A percentile compares a stretch with the other conserved stretches of the same genome.
Conservation (phyloP, 805 yeast species). For the Kazachstania viticola region DNA sequence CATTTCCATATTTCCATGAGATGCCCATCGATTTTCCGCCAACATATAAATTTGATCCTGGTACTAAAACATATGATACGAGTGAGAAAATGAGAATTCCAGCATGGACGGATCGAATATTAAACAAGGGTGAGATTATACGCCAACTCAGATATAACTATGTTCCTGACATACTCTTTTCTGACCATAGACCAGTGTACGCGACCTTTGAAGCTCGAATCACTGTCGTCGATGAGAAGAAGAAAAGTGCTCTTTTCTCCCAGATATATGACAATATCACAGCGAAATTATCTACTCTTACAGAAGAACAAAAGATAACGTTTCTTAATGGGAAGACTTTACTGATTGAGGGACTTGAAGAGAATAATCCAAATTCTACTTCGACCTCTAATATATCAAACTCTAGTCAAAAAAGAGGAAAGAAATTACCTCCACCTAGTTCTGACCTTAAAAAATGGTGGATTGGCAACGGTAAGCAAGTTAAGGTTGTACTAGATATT, state of each 20-base stretch:
- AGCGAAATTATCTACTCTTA: conserved; percentile 31
- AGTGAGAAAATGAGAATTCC: conserved; percentile 90
- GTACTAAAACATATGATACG: conserved; percentile 71
- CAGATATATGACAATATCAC: conserved; percentile 46
- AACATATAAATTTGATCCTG: conserved; percentile 88
- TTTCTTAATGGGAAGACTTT: conserved; percentile 30
- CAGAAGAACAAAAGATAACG: conserved; percentile 35
- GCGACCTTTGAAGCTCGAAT: conserved; percentile 57
- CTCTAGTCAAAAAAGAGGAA: conserved; percentile 13
- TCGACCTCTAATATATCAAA: background rate
- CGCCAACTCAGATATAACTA: conserved; percentile 51
- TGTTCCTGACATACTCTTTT: conserved; percentile 45
- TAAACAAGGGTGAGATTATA: conserved; percentile 51
- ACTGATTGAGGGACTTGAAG: conserved; percentile 3
- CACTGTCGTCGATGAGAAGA: conserved; percentile 49
- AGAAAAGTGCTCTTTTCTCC: conserved; percentile 38
- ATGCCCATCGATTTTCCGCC: conserved; percentile 74
- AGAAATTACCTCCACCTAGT: conserved; percentile 73
- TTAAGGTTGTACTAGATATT: conserved; percentile 46
- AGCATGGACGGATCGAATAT: conserved; percentile 93
- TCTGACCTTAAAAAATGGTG: conserved; percentile 83
- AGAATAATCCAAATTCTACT: conserved; percentile 2
- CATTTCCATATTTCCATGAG: conserved; percentile 76
- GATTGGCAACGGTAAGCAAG: conserved; percentile 67
- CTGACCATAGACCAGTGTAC: conserved; percentile 87